Conservation (phyloP, 306 rosid genomes). For the Cicer judaicum region DNA sequence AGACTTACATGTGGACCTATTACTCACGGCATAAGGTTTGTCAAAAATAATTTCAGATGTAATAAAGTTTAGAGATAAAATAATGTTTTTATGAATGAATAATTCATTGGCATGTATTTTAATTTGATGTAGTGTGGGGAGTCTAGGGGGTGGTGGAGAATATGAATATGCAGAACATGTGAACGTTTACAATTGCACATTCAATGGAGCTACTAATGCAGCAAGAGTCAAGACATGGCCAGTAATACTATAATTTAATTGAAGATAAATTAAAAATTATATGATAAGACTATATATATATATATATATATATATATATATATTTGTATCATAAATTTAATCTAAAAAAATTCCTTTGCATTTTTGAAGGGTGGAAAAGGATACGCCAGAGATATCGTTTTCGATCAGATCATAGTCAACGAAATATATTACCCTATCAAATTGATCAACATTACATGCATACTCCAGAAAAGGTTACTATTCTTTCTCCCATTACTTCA, state of each 20-base stretch:
- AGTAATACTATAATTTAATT: conserved; percentile 35
- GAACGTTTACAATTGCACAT: conserved; percentile 41
- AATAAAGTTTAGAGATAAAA: neutral
- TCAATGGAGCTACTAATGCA: conserved; percentile 45
- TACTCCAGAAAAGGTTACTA: conserved; percentile 21
- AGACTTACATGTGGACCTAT: conserved; percentile 56
- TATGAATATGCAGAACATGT: conserved; percentile 41
- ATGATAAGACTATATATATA: neutral
- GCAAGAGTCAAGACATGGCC: conserved; percentile 57
- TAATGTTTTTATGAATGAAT: neutral
- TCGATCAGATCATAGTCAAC: conserved; percentile 35
- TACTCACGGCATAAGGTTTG: conserved; percentile 63
- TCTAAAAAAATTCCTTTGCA: neutral
- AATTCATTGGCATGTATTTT: neutral
- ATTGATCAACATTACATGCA: conserved; percentile 46
- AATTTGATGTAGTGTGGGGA: conserved; percentile 50
- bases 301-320: neutral
- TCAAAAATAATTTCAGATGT: neutral
- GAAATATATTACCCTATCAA: neutral
- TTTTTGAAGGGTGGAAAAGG: conserved; percentile 46
- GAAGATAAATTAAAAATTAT: neutral
- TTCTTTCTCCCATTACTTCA: neutral
- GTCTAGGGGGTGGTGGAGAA: conserved; percentile 39
- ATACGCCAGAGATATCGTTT: conserved; percentile 12
- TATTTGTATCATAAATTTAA: neutral